Evolutionary conservation across 2,329 filamentous ascomycete genomes (phyloP).

Genomic region (Trichoderma endophyticum): DNA sequence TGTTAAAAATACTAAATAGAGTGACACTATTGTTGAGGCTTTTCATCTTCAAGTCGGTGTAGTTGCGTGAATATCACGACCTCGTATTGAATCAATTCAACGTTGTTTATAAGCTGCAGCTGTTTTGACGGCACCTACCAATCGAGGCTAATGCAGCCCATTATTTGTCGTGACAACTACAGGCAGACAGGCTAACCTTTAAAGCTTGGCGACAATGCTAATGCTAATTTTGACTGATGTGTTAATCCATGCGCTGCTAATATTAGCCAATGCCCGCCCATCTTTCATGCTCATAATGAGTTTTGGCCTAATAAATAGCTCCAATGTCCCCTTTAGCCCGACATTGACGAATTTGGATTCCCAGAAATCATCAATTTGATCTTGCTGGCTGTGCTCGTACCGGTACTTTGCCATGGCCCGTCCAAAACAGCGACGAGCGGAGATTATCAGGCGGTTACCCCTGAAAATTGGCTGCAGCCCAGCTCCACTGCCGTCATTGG

Average conservation of each 20-base stretch:
- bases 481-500: slow-evolving; percentile 2
- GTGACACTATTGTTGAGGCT: too few species aligned
- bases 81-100: not conserved
- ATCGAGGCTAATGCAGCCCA: not conserved
- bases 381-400: not conserved
- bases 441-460: slow-evolving; percentile 13
- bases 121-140: not conserved
- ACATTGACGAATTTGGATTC: not conserved
- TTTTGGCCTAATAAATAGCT: not conserved
- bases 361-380: not conserved
- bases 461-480: slow-evolving; percentile 4
- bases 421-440: slow-evolving; percentile 8
- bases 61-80: too few species aligned
- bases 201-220: not conserved
- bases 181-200: not conserved
- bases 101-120: not conserved
- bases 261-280: not conserved
- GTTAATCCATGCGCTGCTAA: not conserved
- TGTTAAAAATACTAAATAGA: too few species aligned
- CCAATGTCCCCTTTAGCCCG: not conserved
- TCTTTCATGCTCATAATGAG: not conserved
- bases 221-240: not conserved
- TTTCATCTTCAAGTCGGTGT: too few species aligned
- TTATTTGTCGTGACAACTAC: not conserved
- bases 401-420: not conserved